Evolutionary conservation across 495 filamentous ascomycete genomes (phyloP).

Genomic region (Penicillium macrosclerotiorum): DNA sequence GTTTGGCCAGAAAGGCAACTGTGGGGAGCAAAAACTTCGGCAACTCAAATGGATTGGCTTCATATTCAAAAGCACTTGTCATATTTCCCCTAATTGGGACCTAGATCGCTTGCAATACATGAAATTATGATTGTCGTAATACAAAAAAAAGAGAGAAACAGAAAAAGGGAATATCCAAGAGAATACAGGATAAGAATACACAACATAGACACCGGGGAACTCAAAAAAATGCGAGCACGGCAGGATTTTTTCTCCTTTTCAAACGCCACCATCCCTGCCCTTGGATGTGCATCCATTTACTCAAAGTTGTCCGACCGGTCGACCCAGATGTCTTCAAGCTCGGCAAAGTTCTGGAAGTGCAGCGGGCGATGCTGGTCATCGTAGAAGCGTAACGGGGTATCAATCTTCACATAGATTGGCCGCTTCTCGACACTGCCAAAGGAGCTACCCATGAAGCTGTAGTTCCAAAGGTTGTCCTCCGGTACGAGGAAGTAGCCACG

Average conservation of each 20-base stretch:
- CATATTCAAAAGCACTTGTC: conserved; percentile 7
- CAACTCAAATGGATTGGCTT: neutral
- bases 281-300: conserved; percentile 45
- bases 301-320: conserved; percentile 86
- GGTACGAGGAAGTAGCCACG: conserved; percentile 94
- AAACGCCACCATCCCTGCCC: no score
- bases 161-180: conserved; percentile 11
- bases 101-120: conserved; percentile 24
- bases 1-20: neutral
- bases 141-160: conserved; percentile 16
- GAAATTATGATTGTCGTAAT: conserved; percentile 27
- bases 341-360: conserved; percentile 93
- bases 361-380: conserved; percentile 87
- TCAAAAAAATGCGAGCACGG: no score
- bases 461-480: conserved; percentile 92
- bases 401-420: conserved; percentile 84
- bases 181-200: conserved; percentile 20
- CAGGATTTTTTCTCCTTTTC: no score
- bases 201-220: conserved; percentile 7
- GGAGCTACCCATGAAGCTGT: conserved; percentile 90
- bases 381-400: conserved; percentile 88
- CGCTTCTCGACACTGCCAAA: conserved; percentile 90
- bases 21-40: no score
- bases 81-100: conserved; percentile 19
- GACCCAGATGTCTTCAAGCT: conserved; percentile 87